These are phyloP conservation scores for Fusarium sp. DNA, from an alignment of 2,329 filamentous ascomycete species.

Conservation along the genomic window DNA sequence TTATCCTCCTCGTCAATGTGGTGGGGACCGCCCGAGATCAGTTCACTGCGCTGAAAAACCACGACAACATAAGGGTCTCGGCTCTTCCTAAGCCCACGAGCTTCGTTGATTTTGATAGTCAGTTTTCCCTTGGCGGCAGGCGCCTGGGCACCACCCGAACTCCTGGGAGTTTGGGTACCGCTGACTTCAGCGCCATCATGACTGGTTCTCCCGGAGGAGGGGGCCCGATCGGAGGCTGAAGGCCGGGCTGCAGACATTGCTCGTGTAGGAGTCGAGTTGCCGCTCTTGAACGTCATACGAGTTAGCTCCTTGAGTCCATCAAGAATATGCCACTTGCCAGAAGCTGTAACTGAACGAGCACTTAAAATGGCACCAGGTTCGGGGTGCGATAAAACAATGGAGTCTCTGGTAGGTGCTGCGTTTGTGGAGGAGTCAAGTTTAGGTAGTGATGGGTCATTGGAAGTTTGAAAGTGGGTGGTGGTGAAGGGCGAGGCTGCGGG, in stretches of 20 bases:
- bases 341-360: slow-evolving; percentile 50
- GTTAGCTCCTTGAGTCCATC: slow-evolving; percentile 88
- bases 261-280: slow-evolving; percentile 87
- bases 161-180: slow-evolving; percentile 61
- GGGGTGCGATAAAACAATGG: slow-evolving; percentile 44
- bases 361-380: slow-evolving; percentile 60
- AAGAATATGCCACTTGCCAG: slow-evolving; percentile 68
- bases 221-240: slow-evolving; percentile 57
- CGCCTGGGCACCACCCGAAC: slow-evolving; percentile 66
- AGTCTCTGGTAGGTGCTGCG: slow-evolving; percentile 35
- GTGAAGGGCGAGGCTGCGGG: slow-evolving; percentile 40
- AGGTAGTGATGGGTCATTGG: slow-evolving; percentile 39
- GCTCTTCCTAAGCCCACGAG: slow-evolving; percentile 80
- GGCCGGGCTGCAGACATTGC: slow-evolving; percentile 75
- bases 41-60: slow-evolving; percentile 95
- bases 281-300: slow-evolving; percentile 84
- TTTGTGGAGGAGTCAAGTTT: slow-evolving; percentile 31
- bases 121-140: slow-evolving; percentile 85
- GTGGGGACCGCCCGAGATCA: slow-evolving; percentile 88
- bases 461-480: slow-evolving; percentile 42
- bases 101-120: slow-evolving; percentile 87
- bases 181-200: slow-evolving; percentile 57
- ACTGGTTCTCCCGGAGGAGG: slow-evolving; percentile 49
- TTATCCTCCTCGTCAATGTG: slow-evolving; percentile 69
- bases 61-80: slow-evolving; percentile 94